Base-by-base conservation (phyloP, 345 rosid genomes). In the Eucalyptus dawsonii region DNA sequence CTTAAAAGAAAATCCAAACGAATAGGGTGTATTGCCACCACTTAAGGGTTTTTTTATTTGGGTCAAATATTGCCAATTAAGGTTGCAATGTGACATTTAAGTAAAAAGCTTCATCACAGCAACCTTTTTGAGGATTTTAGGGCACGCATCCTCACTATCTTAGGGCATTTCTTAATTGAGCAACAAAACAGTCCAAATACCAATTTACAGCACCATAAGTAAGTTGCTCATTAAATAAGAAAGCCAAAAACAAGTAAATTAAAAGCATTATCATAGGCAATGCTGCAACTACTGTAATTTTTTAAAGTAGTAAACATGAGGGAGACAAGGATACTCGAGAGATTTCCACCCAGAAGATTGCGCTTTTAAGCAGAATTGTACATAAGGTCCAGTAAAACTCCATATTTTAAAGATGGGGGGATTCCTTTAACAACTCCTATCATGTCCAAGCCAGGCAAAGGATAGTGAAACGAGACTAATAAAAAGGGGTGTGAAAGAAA, bases 361-460 rank as follows among this genome's bases (percentile, higher is more conserved):
- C 17, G 2, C 34, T 67, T 67, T 67, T n/a, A n/a, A 0, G 2
- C 2, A 0, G 40, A 67, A n/a, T 67, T n/a, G 21, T n/a, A 31
- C 40, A n/a, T n/a, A n/a, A 67, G 40, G 40, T 67, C 40, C 40
- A 67, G 37, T 67, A 67, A 67, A 67, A 67, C 10, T 67, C 40
- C 40, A 31, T 67, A 67, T 67, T 67, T 67, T 7, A 67, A 67
- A 67, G 76, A 67, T n/a, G 76, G 76, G 40, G 40, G 76, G 6
- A 67, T n/a, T n/a, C 76, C 8, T 67, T 67, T n/a, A n/a, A 67
- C 5, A 67, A 67, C 40, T 67, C 76, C 40, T n/a, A 67, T n/a
- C 40, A 67, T 31, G 21, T 67, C 76, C 76, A 67, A 67, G 76
- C 76, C 76, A 67, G 76, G 76, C 6, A 0, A 67, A 29, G 37